Percentiles rank a stretch among this genome's conserved stretches.
These are phyloP conservation scores for Podospora pseudoanserina DNA, from an alignment of 495 filamentous ascomycete species.

Conservation along the genomic window DNA sequence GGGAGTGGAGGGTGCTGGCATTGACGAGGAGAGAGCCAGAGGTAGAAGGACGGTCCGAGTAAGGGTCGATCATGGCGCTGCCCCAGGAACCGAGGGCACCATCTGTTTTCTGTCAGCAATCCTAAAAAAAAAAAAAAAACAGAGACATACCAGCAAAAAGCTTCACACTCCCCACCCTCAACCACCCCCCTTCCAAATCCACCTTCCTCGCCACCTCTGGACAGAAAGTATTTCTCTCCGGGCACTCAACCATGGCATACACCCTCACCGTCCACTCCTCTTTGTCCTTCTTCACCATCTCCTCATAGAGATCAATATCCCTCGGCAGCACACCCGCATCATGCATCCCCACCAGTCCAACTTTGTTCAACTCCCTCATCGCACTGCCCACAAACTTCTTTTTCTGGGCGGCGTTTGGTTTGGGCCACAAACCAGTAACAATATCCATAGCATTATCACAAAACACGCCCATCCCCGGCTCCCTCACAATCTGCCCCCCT, in stretches of 20 bases:
- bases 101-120: slow-evolving; percentile 31
- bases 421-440: slow-evolving; percentile 51
- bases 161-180: slow-evolving; percentile 55
- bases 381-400: slow-evolving; percentile 49
- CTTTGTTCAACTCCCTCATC: slow-evolving; percentile 54
- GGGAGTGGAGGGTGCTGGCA: slow-evolving; percentile 45
- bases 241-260: slow-evolving; percentile 63
- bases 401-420: slow-evolving; percentile 47
- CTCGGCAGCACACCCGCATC: slow-evolving; percentile 55
- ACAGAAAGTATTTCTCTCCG: slow-evolving; percentile 57
- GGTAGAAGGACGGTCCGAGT: slow-evolving; percentile 53
- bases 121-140: not conserved
- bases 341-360: slow-evolving; percentile 60
- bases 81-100: slow-evolving; percentile 64
- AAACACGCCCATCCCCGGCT: slow-evolving; percentile 61
- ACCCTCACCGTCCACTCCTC: slow-evolving; percentile 54
- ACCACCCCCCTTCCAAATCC: slow-evolving; percentile 37
- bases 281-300: slow-evolving; percentile 43
- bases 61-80: slow-evolving; percentile 59
- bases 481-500: slow-evolving; percentile 55
- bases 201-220: slow-evolving; percentile 41
- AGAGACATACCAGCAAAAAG: slow-evolving; percentile 41
- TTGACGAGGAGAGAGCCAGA: slow-evolving; percentile 60
- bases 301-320: slow-evolving; percentile 50
- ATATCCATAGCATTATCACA: slow-evolving; percentile 68